Evolutionary conservation across 2,329 filamentous ascomycete genomes (phyloP).

Genomic region (Triangularia setosa): DNA sequence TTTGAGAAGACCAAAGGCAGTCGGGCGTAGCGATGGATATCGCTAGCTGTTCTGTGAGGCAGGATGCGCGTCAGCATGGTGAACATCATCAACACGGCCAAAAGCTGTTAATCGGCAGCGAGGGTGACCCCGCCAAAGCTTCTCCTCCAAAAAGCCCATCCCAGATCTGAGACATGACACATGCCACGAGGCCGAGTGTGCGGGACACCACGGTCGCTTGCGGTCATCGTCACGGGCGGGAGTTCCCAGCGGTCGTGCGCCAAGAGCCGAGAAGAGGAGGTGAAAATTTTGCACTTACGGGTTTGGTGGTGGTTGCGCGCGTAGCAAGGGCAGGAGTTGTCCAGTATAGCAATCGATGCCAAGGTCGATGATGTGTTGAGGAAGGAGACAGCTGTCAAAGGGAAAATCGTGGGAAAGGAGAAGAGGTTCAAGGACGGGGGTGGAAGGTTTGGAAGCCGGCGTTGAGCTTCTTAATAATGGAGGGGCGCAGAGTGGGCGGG

Average conservation of each 20-base stretch:
- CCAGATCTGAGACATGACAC: neutral
- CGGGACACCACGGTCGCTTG: neutral
- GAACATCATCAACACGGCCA: neutral
- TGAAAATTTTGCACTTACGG: neutral
- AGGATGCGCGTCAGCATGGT: conserved; percentile 14
- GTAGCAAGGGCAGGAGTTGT: neutral
- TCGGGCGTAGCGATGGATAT: conserved; percentile 18
- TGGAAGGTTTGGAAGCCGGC: conserved; percentile 12
- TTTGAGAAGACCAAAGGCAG: conserved; percentile 68
- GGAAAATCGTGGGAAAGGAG: conserved; percentile 10
- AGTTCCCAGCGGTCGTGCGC: neutral
- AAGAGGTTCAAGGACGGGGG: conserved; percentile 10
- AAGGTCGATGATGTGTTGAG: neutral
- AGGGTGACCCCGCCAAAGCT: neutral
- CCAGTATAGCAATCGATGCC: neutral
- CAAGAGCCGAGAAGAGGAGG: neutral
- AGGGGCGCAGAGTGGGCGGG: conserved; percentile 19
- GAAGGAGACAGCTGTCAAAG: conserved; percentile 5
- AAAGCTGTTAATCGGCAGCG: neutral
- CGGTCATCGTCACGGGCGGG: neutral
- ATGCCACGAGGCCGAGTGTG: neutral
- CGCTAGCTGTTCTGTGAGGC: neutral
- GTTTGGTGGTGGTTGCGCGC: neutral
- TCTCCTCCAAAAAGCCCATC: neutral
- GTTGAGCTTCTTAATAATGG: conserved; percentile 23